Base-by-base conservation (phyloP, 768 basidiomycete genomes). In the Suillus hirtellus region DNA sequence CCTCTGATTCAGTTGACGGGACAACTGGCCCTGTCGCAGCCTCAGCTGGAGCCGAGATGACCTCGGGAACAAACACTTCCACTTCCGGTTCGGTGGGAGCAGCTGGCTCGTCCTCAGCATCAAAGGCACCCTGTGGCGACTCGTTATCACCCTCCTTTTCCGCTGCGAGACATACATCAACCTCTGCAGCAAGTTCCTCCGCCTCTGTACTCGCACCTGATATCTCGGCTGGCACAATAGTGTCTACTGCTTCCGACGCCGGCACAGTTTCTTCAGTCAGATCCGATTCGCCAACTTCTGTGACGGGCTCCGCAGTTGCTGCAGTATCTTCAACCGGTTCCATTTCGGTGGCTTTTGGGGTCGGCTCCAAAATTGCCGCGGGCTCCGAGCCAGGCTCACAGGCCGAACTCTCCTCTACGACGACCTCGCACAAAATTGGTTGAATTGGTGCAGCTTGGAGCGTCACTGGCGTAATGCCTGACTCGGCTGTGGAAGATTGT, bases 81-180 rank as follows among this genome's bases (percentile, higher is more conserved):
- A 35, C n/a, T n/a, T 43, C 61, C 9, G 37, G 11, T 46, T 62
- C 62, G 17, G 60, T 40, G 19, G 44, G 27, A 37, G 44, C n/a
- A 34, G 15, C 43, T 34, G 43, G 52, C 8, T 35, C 35, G 40
- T 49, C 54, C 24, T 21, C 42, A 40, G 43, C 34, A 8, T 37
- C 61, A 34, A 38, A 11, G 19, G n/a, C 42, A 49, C 34, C 14
- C 19, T 40, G 35, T 6, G 31, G 31, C 14, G 24, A 15, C 38
- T 64, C 63, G 40, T 14, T 17, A 27, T 49, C 14, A 44, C 17
- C 42, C 46, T 24, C n/a, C 17, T 59, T 47, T 38, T 52, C 60
- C 4, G 21, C 44, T n/a, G 49, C 14, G 11, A 54, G 27, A 15
- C 42, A 12, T 7, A 17, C 24, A 10, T 38, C 60, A 17, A 47